Percentiles rank a stretch among this genome's conserved stretches.
Conservation (phyloP, 1,284 basidiomycete genomes). For the Singerocomus inundabilis region DNA sequence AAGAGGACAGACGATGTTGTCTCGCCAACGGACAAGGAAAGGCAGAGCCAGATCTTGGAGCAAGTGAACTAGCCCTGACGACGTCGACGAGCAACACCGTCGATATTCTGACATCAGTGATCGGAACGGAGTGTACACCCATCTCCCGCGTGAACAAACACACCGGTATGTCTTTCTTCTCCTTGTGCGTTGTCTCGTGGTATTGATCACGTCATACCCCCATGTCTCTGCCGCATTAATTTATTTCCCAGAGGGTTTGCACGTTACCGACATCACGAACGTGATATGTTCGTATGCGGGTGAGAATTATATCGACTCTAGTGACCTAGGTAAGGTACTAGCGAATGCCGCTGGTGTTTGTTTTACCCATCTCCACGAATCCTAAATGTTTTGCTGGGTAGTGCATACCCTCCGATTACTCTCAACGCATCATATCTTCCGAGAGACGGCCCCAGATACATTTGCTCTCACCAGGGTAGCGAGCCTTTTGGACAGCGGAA, state of each 20-base stretch:
- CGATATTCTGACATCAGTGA: not conserved
- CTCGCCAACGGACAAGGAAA: not conserved
- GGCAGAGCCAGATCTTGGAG: not conserved
- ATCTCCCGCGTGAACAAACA: not conserved
- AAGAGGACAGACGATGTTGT: constrained; percentile 23
- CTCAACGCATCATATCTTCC: constrained; percentile 68
- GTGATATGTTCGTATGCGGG: constrained; percentile 34
- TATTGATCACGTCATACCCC: not conserved
- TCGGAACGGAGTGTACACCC: not conserved
- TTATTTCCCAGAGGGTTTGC: constrained; percentile 42
- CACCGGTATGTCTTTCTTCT: constrained; percentile 9
- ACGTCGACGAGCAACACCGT: not conserved
- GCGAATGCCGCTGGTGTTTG: not conserved
- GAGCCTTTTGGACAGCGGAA: constrained; percentile 64
- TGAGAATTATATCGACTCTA: constrained; percentile 19
- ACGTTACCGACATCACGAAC: constrained; percentile 59
- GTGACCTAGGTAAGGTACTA: constrained; percentile 19
- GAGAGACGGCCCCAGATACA: constrained; percentile 61
- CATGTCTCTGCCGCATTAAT: not conserved
- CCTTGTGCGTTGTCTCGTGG: not conserved
- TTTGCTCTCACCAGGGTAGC: constrained; percentile 68
- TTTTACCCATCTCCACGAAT: not conserved
- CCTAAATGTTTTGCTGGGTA: constrained; percentile 1
- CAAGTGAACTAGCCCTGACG: not conserved
- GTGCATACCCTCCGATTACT: constrained; percentile 54